Evolutionary conservation across 805 yeast species (phyloP).

Genomic region (Lachancea cidri): DNA sequence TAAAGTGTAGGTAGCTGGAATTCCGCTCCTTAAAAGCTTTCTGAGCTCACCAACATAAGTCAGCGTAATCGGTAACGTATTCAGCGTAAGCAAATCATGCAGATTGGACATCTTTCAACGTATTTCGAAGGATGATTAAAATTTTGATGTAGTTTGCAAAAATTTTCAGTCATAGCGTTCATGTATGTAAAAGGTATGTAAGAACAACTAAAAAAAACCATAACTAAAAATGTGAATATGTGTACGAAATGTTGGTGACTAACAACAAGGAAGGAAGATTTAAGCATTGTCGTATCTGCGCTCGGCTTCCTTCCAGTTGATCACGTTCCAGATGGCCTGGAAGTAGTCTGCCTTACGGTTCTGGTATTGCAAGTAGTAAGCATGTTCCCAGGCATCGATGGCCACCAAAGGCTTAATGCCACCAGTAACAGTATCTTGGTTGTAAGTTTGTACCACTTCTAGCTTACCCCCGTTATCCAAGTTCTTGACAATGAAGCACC

Average conservation of each 20-base stretch:
- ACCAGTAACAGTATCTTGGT: slow-evolving; percentile 82
- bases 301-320: slow-evolving; percentile 91
- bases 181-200: neutral
- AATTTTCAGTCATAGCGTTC: slow-evolving; percentile 1
- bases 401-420: slow-evolving; percentile 72
- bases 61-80: slow-evolving; percentile 47
- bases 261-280: neutral
- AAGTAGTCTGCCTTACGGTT: slow-evolving; percentile 89
- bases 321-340: slow-evolving; percentile 90
- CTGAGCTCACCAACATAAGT: slow-evolving; percentile 42
- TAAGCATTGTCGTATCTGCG: slow-evolving; percentile 45
- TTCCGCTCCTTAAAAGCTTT: slow-evolving; percentile 51
- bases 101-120: slow-evolving; percentile 55
- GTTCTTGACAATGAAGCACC: slow-evolving; percentile 90
- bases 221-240: neutral
- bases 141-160: neutral
- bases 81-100: slow-evolving; percentile 55
- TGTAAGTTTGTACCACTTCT: slow-evolving; percentile 74
- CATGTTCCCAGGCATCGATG: slow-evolving; percentile 96
- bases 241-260: neutral
- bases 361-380: slow-evolving; percentile 89
- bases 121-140: neutral
- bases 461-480: slow-evolving; percentile 59
- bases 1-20: slow-evolving; percentile 77
- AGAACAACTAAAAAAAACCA: neutral